Evolutionary conservation across 768 basidiomycete genomes (phyloP).

Genomic region (Agaricus bisporus): DNA sequence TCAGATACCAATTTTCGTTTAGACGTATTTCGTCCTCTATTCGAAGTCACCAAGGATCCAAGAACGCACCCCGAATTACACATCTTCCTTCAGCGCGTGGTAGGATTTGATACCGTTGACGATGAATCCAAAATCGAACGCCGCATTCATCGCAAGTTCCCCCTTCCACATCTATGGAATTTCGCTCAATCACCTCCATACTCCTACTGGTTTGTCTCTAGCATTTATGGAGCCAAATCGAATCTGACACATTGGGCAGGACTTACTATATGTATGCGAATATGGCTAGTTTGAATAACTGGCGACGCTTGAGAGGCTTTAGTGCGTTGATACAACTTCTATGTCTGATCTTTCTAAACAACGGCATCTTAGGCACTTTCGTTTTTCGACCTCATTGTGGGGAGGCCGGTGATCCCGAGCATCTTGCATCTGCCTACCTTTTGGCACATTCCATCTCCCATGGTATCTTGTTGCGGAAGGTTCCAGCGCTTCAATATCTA

Average conservation of each 20-base stretch:
- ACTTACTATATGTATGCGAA: constrained; percentile 98
- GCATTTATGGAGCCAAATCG: background rate
- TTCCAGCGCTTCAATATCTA: constrained; percentile 93
- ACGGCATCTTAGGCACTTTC: constrained; percentile 68
- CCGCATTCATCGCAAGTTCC: constrained; percentile 89
- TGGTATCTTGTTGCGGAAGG: constrained; percentile 96
- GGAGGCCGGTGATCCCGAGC: constrained; percentile 97
- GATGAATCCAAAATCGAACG: constrained; percentile 95
- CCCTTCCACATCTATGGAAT: constrained; percentile 87
- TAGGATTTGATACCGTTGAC: constrained; percentile 98
- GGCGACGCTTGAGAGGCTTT: constrained; percentile 83
- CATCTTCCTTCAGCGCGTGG: constrained; percentile 88
- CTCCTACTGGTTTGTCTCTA: constrained; percentile 74
- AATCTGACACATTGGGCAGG: constrained; percentile 36
- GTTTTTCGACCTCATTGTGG: constrained; percentile 96
- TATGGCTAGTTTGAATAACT: constrained; percentile 91
- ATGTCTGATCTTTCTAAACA: background rate
- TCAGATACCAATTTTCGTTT: background rate
- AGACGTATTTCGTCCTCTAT: constrained; percentile 93
- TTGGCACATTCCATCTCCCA: constrained; percentile 98
- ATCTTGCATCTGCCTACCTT: constrained; percentile 92
- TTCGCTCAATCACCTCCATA: constrained; percentile 88
- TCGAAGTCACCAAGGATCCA: constrained; percentile 94
- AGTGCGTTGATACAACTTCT: constrained; percentile 46
- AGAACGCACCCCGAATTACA: constrained; percentile 88